These are phyloP conservation scores for Juncus inflexus DNA, from an alignment of 176 grass and related monocot genomes.

Conservation along the genomic window DNA sequence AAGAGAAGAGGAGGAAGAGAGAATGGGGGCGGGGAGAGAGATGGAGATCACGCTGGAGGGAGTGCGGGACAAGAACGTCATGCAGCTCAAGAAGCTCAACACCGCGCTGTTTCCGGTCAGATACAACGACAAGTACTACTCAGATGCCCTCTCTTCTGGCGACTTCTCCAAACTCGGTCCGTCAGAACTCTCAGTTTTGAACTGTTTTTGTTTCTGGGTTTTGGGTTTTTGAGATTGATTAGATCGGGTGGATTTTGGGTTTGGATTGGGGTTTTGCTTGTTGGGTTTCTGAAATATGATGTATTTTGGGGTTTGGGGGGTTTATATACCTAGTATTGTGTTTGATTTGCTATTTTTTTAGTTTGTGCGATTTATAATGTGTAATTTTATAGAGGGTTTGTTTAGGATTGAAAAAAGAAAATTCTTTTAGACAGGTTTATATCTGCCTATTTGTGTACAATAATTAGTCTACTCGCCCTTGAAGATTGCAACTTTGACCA, in stretches of 20 bases:
- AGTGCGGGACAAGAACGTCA: constrained; percentile 92
- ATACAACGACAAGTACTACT: constrained; percentile 99
- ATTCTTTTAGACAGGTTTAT: too few species aligned
- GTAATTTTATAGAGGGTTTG: too few species aligned
- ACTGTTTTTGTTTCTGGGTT: background rate
- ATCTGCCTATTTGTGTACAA: too few species aligned
- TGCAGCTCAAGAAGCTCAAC: constrained; percentile 99
- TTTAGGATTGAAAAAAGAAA: too few species aligned
- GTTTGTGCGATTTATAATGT: too few species aligned
- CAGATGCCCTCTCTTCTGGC: constrained; percentile 73
- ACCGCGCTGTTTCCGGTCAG: constrained; percentile 86
- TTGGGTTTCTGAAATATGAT: too few species aligned
- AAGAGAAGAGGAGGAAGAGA: background rate
- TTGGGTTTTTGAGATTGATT: constrained; percentile 5
- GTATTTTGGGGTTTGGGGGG: too few species aligned
- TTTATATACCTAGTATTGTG: too few species aligned
- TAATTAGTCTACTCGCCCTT: too few species aligned
- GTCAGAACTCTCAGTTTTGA: background rate
- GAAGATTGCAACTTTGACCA: constrained; percentile 7
- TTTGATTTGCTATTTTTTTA: too few species aligned
- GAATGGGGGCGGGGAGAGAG: constrained; percentile 36
- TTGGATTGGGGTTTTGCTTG: too few species aligned
- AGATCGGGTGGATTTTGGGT: background rate
- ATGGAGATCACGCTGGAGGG: constrained; percentile 66
- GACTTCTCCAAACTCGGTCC: constrained; percentile 98